phyloP scores from a whole-genome alignment of 768 basidiomycete genomes.

The Amyloporia xantha region DNA sequence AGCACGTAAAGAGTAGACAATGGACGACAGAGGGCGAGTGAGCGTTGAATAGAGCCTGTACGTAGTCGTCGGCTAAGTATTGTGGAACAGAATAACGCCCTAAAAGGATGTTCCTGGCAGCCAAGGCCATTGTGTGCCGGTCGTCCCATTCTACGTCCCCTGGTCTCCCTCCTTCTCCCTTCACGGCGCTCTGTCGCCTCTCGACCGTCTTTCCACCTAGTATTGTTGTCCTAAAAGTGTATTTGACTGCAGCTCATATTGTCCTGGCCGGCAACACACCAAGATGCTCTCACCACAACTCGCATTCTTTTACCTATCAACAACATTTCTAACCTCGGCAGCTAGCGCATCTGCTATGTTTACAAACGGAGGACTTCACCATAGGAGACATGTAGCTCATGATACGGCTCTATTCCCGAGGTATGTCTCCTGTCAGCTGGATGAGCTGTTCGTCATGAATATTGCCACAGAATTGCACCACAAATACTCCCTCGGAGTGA shows the following conservation, averaged over 20 bases:
- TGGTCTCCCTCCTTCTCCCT: slow-evolving; percentile 1
- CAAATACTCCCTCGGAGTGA: slow-evolving; percentile 15
- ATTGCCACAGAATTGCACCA: neutral
- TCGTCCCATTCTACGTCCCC: too few species aligned
- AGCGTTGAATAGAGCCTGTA: too few species aligned
- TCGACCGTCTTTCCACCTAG: neutral
- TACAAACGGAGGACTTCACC: neutral
- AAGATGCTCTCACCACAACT: slow-evolving; percentile 1
- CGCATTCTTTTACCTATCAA: neutral
- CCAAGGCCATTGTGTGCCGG: neutral
- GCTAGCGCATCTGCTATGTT: neutral
- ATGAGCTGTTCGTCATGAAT: too few species aligned
- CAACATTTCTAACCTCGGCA: neutral
- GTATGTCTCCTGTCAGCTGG: neutral
- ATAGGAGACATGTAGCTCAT: slow-evolving; percentile 1
- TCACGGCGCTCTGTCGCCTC: slow-evolving; percentile 1
- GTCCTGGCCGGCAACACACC: slow-evolving; percentile 4
- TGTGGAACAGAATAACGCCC: too few species aligned
- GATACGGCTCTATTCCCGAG: neutral
- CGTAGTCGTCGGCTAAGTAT: too few species aligned
- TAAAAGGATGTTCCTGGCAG: too few species aligned
- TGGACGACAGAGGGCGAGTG: too few species aligned
- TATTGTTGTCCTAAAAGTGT: neutral
- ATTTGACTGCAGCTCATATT: neutral
- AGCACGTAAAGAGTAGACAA: too few species aligned